Conservation (phyloP, 768 basidiomycete genomes). For the Leccinellum albellum region DNA sequence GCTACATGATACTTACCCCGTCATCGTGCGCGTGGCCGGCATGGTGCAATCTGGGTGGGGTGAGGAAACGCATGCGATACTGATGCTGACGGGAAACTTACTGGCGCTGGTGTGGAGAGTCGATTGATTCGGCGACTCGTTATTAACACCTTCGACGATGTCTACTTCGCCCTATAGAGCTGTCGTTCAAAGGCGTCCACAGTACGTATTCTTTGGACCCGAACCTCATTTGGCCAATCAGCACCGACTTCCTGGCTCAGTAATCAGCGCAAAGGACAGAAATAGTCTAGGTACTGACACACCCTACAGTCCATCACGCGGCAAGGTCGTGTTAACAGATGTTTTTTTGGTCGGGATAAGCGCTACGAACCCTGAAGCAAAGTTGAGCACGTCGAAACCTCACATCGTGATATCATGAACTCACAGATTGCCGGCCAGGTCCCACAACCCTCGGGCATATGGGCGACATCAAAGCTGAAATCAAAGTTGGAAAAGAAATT, state of each 20-base stretch:
- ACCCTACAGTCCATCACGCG: not conserved
- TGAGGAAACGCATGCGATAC: not conserved
- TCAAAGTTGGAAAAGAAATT: not conserved
- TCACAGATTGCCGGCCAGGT: slow-evolving; percentile 34
- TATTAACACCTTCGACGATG: slow-evolving; percentile 31
- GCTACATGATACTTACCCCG: slow-evolving; percentile 22
- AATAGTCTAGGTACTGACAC: not conserved
- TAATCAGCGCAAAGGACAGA: not conserved
- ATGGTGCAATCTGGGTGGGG: slow-evolving; percentile 23
- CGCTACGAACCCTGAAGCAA: slow-evolving; percentile 6
- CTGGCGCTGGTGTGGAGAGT: slow-evolving; percentile 23
- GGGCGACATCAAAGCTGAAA: slow-evolving; percentile 28
- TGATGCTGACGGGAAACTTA: not conserved
- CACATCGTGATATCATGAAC: not conserved
- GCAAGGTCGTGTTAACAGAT: not conserved
- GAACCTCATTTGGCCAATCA: slow-evolving; percentile 17
- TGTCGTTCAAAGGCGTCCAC: not conserved
- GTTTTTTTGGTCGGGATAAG: too few species aligned
- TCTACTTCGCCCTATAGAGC: slow-evolving; percentile 22
- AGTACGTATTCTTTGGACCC: not conserved
- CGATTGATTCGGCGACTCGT: slow-evolving; percentile 19
- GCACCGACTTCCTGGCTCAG: slow-evolving; percentile 16
- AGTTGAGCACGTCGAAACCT: not conserved
- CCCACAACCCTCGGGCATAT: slow-evolving; percentile 36
- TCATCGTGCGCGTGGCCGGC: slow-evolving; percentile 22